Evolutionary conservation across 2,329 filamentous ascomycete genomes (phyloP).

Genomic region (Ascomycota sp.): DNA sequence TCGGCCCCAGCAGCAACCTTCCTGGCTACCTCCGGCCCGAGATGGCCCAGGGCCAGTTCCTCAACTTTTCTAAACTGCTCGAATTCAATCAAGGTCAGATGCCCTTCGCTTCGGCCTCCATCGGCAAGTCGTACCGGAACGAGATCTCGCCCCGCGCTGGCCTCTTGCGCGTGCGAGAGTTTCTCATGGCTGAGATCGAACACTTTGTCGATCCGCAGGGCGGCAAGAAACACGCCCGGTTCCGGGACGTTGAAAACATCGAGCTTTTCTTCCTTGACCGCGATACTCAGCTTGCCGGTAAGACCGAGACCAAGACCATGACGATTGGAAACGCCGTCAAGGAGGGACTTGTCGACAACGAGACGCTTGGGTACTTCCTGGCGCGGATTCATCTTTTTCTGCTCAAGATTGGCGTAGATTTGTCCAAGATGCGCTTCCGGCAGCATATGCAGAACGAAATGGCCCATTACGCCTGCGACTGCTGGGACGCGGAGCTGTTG

Average conservation of each 20-base stretch:
- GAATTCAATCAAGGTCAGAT: slow-evolving; percentile 91
- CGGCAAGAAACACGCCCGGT: slow-evolving; percentile 85
- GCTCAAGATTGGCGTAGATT: slow-evolving; percentile 69
- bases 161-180: slow-evolving; percentile 84
- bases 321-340: slow-evolving; percentile 74
- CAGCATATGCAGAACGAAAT: slow-evolving; percentile 74
- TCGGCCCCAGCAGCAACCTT: slow-evolving; percentile 77
- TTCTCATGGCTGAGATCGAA: slow-evolving; percentile 97
- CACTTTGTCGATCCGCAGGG: slow-evolving; percentile 90
- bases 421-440: slow-evolving; percentile 77
- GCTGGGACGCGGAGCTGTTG: slow-evolving; percentile 88
- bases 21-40: slow-evolving; percentile 79
- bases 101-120: slow-evolving; percentile 92
- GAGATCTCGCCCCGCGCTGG: slow-evolving; percentile 89
- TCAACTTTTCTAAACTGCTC: slow-evolving; percentile 90
- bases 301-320: slow-evolving; percentile 53
- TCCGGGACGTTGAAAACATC: slow-evolving; percentile 64
- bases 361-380: slow-evolving; percentile 94
- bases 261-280: slow-evolving; percentile 73
- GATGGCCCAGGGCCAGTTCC: slow-evolving; percentile 93
- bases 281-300: slow-evolving; percentile 67
- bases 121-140: slow-evolving; percentile 95
- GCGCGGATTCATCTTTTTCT: slow-evolving; percentile 87
- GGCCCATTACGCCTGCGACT: slow-evolving; percentile 88
- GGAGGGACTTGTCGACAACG: slow-evolving; percentile 74